These are phyloP conservation scores for Alternaria novae-zelandiae DNA, from an alignment of 2,329 filamentous ascomycete genomes.

Conservation along the genomic window DNA sequence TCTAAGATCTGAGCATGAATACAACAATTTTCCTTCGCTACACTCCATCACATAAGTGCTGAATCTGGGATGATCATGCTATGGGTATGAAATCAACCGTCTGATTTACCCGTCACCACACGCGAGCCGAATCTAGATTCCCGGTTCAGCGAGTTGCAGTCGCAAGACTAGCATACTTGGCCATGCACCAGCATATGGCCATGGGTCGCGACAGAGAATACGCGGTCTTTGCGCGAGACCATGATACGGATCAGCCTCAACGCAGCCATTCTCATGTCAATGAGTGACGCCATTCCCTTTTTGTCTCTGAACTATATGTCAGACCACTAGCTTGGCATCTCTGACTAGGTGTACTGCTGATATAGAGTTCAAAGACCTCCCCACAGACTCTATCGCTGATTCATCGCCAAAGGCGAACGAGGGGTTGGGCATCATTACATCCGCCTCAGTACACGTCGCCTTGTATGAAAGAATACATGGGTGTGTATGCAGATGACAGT, in stretches of 20 bases:
- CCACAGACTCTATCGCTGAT: neutral
- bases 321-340: neutral
- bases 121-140: neutral
- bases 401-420: neutral
- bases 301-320: neutral
- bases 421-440: neutral
- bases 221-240: neutral
- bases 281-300: neutral
- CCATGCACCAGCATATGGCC: slow-evolving; percentile 7
- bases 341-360: neutral
- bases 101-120: slow-evolving; percentile 9
- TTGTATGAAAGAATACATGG: neutral
- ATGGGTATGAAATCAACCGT: neutral
- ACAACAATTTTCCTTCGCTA: slow-evolving; percentile 1
- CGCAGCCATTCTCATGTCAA: neutral
- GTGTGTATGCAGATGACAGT: neutral
- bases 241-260: neutral
- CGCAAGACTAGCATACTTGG: neutral
- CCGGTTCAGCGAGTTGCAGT: neutral
- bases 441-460: neutral
- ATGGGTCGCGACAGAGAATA: neutral
- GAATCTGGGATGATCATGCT: neutral
- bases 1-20: slow-evolving; percentile 37
- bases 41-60: neutral
- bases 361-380: neutral